phyloP scores from a whole-genome alignment of 2,329 filamentous ascomycete genomes.

The Xylariaceae sp. region DNA sequence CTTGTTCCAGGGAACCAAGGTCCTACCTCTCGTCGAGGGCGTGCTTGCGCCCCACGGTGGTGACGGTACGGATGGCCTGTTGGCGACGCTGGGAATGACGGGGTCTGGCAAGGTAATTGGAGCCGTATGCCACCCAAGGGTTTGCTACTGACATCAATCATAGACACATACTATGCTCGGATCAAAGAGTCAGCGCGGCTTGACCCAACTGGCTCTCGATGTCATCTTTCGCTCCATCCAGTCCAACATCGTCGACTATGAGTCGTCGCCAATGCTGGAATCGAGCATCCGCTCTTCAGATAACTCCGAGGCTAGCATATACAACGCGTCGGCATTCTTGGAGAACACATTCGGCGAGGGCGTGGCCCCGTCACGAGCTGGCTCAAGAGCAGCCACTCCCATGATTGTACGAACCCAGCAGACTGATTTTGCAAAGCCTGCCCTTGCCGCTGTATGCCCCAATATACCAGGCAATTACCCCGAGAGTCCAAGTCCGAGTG shows the following conservation, averaged over 20 bases:
- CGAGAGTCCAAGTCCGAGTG: slow-evolving; percentile 38
- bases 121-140: not conserved
- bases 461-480: slow-evolving; percentile 23
- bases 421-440: slow-evolving; percentile 41
- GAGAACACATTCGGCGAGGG: slow-evolving; percentile 72
- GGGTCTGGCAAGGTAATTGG: slow-evolving; percentile 86
- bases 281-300: slow-evolving; percentile 74
- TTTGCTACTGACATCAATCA: slow-evolving; percentile 2
- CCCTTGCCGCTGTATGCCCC: slow-evolving; percentile 26
- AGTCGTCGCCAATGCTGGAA: slow-evolving; percentile 57
- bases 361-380: slow-evolving; percentile 51
- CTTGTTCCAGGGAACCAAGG: slow-evolving; percentile 75
- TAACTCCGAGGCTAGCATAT: slow-evolving; percentile 73
- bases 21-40: slow-evolving; percentile 72
- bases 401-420: slow-evolving; percentile 57
- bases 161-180: slow-evolving; percentile 96
- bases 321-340: slow-evolving; percentile 70
- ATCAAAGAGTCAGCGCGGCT: slow-evolving; percentile 76
- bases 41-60: slow-evolving; percentile 69
- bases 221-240: slow-evolving; percentile 81
- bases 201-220: slow-evolving; percentile 89
- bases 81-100: slow-evolving; percentile 90
- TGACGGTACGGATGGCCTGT: slow-evolving; percentile 80
- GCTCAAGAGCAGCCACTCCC: slow-evolving; percentile 65
- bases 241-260: slow-evolving; percentile 63